Base-by-base conservation (phyloP, 495 filamentous ascomycete genomes). In the Venustampulla echinocandica region DNA sequence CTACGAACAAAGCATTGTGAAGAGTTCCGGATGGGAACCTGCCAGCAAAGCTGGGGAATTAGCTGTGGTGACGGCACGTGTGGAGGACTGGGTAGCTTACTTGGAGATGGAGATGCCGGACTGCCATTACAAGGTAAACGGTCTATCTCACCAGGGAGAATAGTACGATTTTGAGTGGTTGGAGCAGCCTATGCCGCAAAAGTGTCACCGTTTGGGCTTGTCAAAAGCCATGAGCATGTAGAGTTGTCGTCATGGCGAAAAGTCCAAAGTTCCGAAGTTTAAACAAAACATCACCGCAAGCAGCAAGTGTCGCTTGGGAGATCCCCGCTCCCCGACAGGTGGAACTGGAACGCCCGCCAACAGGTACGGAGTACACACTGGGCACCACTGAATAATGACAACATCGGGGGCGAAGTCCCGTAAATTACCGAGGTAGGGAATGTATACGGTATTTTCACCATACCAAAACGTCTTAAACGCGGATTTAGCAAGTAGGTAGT, bases 111-210 rank as follows among this genome's bases (percentile, higher is more conserved):
- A 51, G 40, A 40, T 43, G 36, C 15, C 47, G 50, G 22, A 44
- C n/a, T 44, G 51, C 55, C 51, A 58, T 58, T 58, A 45, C 44
- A 17, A 9, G 19, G 37, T 49, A 18, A 13, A 7, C 21, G 5
- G 13, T 40, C n/a, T n/a, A n/a, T n/a, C n/a, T n/a, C n/a, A n/a
- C 22, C 20, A 17, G 19, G 10, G 19, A 36, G 18, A 19, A 41
- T 25, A 30, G 42, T 22, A 34, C 10, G 34, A 30, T n/a, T 4
- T n/a, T 7, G 15, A 17, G 15, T n/a, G 23, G 34, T 27, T 25
- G 20, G 53, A 46, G 56, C 60, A 61, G 60, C 55, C 53, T 41
- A 61, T 52, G 60, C 55, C 49, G 60, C 53, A 50, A 45, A 57
- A 40, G 11, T 30, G 55, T 60, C 46, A 60, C 57, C 55, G 55